A percentile compares a stretch with the other conserved stretches of the same genome.
These are phyloP conservation scores for Aspergillus aculeatinus DNA, from an alignment of 2,329 filamentous ascomycete species.

Conservation along the genomic window DNA sequence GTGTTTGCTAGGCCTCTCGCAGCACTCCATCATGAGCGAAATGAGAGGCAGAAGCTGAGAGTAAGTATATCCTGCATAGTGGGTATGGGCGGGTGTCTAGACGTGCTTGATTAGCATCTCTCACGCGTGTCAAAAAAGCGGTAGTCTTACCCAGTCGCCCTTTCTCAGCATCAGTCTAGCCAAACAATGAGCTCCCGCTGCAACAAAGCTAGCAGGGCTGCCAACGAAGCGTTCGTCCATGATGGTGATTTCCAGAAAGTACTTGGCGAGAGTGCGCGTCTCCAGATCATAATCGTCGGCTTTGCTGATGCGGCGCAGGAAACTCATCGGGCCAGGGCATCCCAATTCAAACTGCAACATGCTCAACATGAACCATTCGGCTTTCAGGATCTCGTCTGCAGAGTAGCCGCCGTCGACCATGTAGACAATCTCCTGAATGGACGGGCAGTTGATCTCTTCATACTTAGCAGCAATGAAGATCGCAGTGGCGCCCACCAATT, in stretches of 20 bases:
- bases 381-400: constrained; percentile 89
- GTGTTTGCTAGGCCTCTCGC: constrained; percentile 74
- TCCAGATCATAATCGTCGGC: constrained; percentile 97
- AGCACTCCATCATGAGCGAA: constrained; percentile 80
- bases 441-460: constrained; percentile 97
- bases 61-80: constrained; percentile 93
- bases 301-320: constrained; percentile 94
- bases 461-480: constrained; percentile 97
- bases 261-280: constrained; percentile 92
- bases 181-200: constrained; percentile 89
- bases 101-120: constrained; percentile 20
- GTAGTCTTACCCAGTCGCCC: constrained; percentile 78
- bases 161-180: constrained; percentile 85
- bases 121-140: neutral
- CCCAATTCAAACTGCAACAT: constrained; percentile 95
- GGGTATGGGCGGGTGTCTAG: constrained; percentile 80
- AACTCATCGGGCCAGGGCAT: constrained; percentile 99
- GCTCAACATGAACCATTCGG: constrained; percentile 95
- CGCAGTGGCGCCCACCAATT: constrained; percentile 92
- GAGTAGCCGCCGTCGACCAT: constrained; percentile 96
- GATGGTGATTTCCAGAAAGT: constrained; percentile 92
- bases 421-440: constrained; percentile 91
- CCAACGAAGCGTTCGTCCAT: constrained; percentile 98
- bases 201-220: constrained; percentile 82
- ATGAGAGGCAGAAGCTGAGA: constrained; percentile 76